Evolutionary conservation across 1,139 yeast genomes (phyloP), one percentile per base, ranked within the genome.

Genomic region (Pichia sp.): DNA sequence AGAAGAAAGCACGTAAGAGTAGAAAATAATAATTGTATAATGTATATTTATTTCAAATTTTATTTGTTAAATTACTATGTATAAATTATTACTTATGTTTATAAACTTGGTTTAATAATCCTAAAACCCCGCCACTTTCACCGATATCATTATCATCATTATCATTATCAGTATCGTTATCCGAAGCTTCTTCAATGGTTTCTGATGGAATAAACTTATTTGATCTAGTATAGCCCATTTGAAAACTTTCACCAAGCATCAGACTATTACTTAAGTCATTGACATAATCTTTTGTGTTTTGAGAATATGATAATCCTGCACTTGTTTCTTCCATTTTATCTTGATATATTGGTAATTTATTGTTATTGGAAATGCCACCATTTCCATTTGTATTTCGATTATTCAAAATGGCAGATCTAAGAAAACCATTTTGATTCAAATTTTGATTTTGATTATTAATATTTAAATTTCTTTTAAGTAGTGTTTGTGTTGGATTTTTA

Each of bases 51-150:
- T 20, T 10, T 27, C 6, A 15, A 21, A 26, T 20, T 21, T 10
- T 35, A 20, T 16, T 23, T 18, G 5, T 24, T 11, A 13, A 9
- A 7, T 22, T 32, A 22, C 13, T 21, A 32, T 11, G 22, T 15
- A 18, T 4, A 28, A 42, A 39, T 14, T 48, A 39, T 24, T 62
- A 68, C 20, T 71, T 78, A 49, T 80, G 81, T 53, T 76, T 81
- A 57, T 87, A 87, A 50, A 86, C 82, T 58, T 87, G 91, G 56
- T 86, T 87, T 43, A 88, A 69, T 66, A 88, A 70, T 1, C 95
- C 95, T 40, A 88, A 64, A 3, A 88, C 94, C 0, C 95, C 95
- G 2, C 78, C 77, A 28, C 54, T 51, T n/a, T n/a, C n/a, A n/a
- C n/a, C n/a, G n/a, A n/a, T n/a, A n/a, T n/a, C n/a, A 24, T 24